Evolutionary conservation across 495 filamentous ascomycete species (phyloP).

Genomic region (Neurospora cerealis): DNA sequence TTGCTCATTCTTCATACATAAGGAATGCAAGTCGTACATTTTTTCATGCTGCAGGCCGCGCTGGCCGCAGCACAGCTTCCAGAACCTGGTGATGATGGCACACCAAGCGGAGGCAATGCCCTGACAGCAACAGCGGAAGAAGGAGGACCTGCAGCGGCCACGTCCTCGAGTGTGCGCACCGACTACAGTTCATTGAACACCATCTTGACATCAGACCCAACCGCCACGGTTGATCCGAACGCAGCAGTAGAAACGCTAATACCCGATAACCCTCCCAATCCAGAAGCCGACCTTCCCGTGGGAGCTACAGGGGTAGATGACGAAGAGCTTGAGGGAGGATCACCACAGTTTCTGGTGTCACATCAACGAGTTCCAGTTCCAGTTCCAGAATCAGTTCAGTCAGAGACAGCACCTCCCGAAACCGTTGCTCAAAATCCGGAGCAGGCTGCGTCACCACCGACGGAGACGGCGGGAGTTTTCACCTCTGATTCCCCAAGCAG

Average conservation of each 20-base stretch:
- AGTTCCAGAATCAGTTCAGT: not conserved
- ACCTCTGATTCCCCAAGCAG: not conserved
- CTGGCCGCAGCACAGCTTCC: not conserved
- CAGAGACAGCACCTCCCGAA: not conserved
- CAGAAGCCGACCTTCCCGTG: not conserved
- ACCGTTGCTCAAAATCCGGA: not conserved
- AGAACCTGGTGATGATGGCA: not conserved
- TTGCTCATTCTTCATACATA: not conserved
- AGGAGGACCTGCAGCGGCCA: not conserved
- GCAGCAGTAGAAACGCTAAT: not conserved
- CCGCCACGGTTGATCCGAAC: not conserved
- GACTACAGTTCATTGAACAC: not conserved
- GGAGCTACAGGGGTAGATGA: not conserved
- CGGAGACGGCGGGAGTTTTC: not conserved
- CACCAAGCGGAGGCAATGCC: not conserved
- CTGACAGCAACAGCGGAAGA: not conserved
- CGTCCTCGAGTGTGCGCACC: not conserved
- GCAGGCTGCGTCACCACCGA: not conserved
- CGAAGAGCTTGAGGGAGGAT: not conserved
- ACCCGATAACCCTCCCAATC: not conserved
- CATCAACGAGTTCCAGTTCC: not conserved
- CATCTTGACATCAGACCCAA: not conserved
- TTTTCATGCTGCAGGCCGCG: not conserved
- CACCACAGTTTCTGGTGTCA: not conserved
- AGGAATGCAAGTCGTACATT: not conserved